These are phyloP conservation scores for Quercus robur DNA, from an alignment of 306 rosid species.

Conservation along the genomic window DNA sequence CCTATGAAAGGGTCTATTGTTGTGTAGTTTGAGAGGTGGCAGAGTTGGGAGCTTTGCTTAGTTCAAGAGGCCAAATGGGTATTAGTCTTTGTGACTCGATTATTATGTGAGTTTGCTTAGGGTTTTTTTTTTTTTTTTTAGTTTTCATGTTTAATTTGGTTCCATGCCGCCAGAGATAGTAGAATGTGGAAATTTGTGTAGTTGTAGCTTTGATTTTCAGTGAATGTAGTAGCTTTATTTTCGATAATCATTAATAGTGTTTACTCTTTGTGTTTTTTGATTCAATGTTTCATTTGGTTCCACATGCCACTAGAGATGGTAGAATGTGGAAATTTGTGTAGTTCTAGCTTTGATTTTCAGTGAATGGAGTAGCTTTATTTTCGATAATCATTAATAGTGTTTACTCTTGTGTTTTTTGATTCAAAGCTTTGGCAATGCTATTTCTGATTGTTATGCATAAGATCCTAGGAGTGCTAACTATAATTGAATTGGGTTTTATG, in stretches of 20 bases:
- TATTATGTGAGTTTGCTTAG: not conserved
- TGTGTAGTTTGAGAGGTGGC: not conserved
- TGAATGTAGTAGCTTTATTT: not conserved
- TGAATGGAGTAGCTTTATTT: not conserved
- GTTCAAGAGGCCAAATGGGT: not conserved
- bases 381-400: not conserved
- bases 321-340: not conserved
- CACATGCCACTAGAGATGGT: too few relatives aligned
- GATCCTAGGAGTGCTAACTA: not conserved
- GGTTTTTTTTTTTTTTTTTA: too few relatives aligned
- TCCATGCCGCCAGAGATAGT: too few relatives aligned
- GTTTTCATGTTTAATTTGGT: not conserved
- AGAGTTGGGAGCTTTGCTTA: not conserved
- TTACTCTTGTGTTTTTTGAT: not conserved
- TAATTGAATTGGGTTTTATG: not conserved
- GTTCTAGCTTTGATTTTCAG: not conserved
- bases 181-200: not conserved
- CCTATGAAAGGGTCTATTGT: not conserved
- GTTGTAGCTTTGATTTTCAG: constrained; percentile 3
- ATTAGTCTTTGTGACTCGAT: not conserved
- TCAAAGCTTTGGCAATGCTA: not conserved
- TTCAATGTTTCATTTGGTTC: too few relatives aligned
- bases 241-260: not conserved
- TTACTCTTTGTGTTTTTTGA: not conserved
- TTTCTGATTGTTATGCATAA: not conserved